phyloP scores from a whole-genome alignment of 2,329 filamentous ascomycete genomes.

The Chaetomiaceae sp. region DNA sequence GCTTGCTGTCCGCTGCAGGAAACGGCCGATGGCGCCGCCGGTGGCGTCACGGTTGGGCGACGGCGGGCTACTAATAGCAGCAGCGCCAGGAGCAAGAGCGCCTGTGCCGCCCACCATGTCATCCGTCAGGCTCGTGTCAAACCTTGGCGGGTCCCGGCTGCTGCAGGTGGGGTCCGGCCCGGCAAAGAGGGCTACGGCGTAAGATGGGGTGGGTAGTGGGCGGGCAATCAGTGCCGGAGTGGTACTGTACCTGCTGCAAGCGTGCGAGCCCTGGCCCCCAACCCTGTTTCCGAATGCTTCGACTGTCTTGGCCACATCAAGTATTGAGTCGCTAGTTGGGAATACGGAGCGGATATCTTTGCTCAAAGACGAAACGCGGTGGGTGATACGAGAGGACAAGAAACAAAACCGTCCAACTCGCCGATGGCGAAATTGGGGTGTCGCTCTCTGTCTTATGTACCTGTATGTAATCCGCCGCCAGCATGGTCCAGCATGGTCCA shows the following conservation, averaged over 20 bases:
- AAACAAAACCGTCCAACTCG: too few relatives aligned
- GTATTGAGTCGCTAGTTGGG: background rate
- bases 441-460: too few relatives aligned
- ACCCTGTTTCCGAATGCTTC: slow-evolving; percentile 17
- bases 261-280: slow-evolving; percentile 1
- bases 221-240: too few relatives aligned
- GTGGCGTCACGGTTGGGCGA: slow-evolving; percentile 9
- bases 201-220: too few relatives aligned
- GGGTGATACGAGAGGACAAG: too few relatives aligned
- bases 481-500: too few relatives aligned
- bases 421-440: too few relatives aligned
- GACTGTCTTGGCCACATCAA: slow-evolving; percentile 10
- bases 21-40: slow-evolving; percentile 7
- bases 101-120: background rate
- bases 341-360: too few relatives aligned
- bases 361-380: too few relatives aligned
- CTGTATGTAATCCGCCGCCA: too few relatives aligned
- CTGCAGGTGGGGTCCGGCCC: background rate
- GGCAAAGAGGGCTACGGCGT: too few relatives aligned
- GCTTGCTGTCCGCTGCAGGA: slow-evolving; percentile 14
- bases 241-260: background rate
- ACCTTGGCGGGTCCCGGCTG: background rate
- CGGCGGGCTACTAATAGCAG: slow-evolving; percentile 15
- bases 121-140: slow-evolving; percentile 6
- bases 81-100: background rate